Evolutionary conservation across 2,329 filamentous ascomycete species (phyloP), one percentile per base, ranked within the genome.

Genomic region (Geoglossum cookeanum): DNA sequence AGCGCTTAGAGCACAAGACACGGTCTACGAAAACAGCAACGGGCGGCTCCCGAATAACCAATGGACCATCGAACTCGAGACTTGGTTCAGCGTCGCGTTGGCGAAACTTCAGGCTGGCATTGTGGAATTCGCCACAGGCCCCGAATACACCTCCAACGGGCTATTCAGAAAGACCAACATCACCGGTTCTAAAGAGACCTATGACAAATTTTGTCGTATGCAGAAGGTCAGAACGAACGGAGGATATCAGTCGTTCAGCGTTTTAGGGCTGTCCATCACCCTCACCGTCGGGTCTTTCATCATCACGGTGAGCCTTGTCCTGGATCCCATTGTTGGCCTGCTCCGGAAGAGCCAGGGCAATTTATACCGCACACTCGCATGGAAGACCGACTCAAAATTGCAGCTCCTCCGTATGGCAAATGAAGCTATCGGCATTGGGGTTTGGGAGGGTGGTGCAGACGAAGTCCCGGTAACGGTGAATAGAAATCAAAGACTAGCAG

Each of bases 211-310:
- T 3, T 47, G 22, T 27, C 44, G 44, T n/a, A 47, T 47, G 44
- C 44, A 47, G 15, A 47, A 47, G 44, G 44, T 47, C 22, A 47
- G 44, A 47, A 47, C 44, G 44, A 27, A n/a, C 15, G 44, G 49
- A 37, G 35, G 33, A n/a, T 53, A 53, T 53, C 29, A 32, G 29
- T 53, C 49, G 15, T 53, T 53, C 49, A 53, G 49, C 49, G 49
- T 53, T 32, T 29, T 53, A n/a, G 49, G 49, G n/a, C 29, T 53
- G 15, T n/a, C 2, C 29, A 32, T 32, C 29, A 53, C n/a, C 15
- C 15, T 32, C 29, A 3, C 29, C 33, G 29, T 53, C 49, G 49
- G 29, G 49, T 32, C 49, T 17, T 17, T 53, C 33, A 53, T 53
- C 49, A 32, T 53, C 33, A 32, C 29, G 29, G 15, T 22, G 29